phyloP scores from a whole-genome alignment of 208 protist species.

The Balamuthia mandrillaris region DNA sequence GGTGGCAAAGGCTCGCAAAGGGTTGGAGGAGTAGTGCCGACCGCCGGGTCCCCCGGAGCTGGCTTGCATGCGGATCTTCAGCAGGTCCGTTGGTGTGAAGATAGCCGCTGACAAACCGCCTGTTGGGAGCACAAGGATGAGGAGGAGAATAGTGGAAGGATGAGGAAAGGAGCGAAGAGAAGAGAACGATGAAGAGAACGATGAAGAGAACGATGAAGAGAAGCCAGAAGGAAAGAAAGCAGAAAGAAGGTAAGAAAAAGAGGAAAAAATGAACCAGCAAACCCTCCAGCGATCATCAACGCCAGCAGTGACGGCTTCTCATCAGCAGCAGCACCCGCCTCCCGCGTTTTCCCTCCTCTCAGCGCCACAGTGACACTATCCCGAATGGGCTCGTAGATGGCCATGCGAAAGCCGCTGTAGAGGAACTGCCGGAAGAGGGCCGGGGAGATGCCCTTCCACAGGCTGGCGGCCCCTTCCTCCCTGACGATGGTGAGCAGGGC shows the following conservation, averaged over 20 bases:
- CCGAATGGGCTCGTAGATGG: slow-evolving; percentile 37
- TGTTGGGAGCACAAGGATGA: not conserved
- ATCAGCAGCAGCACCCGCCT: too few relatives aligned
- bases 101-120: slow-evolving; percentile 46
- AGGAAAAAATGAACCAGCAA: too few relatives aligned
- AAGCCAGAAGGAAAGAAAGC: too few relatives aligned
- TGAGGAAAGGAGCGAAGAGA: too few relatives aligned
- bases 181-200: too few relatives aligned
- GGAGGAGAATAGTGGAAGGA: too few relatives aligned
- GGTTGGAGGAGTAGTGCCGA: slow-evolving; percentile 19
- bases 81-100: slow-evolving; percentile 50
- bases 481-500: not conserved
- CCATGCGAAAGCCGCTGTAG: slow-evolving; percentile 38
- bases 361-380: too few relatives aligned
- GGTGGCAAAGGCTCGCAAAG: slow-evolving; percentile 26
- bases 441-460: slow-evolving; percentile 38
- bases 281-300: too few relatives aligned
- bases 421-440: slow-evolving; percentile 41
- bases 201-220: too few relatives aligned
- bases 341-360: too few relatives aligned
- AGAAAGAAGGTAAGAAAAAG: too few relatives aligned
- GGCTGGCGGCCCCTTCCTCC: slow-evolving; percentile 8
- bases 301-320: too few relatives aligned
- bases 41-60: not conserved
- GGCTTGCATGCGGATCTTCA: slow-evolving; percentile 59